Conservation (phyloP, 148 eudicot species). For the Pharnaceum exiguum region DNA sequence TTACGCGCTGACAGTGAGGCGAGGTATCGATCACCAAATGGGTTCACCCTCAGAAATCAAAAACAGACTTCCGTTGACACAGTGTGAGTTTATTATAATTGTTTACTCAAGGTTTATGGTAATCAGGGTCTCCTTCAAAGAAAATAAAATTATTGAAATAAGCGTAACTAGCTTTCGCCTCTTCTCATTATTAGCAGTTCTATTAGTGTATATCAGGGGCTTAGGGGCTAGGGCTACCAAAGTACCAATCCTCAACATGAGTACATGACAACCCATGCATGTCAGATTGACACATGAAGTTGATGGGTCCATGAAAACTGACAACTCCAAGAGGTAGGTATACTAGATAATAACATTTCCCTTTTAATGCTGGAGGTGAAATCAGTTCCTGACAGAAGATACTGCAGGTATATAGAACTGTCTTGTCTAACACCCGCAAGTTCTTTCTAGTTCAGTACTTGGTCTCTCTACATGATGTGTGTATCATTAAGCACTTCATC, state of each 20-base stretch:
- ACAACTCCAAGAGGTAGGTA: slow-evolving; percentile 5
- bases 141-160: too few relatives aligned
- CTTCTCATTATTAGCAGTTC: not conserved
- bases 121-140: too few relatives aligned
- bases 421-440: slow-evolving; percentile 1
- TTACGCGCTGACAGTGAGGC: too few relatives aligned
- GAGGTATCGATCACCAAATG: too few relatives aligned
- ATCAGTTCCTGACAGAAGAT: slow-evolving; percentile 14
- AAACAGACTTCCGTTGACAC: too few relatives aligned
- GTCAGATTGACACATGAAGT: slow-evolving; percentile 9
- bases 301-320: slow-evolving; percentile 10
- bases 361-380: slow-evolving; percentile 6
- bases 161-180: not conserved
- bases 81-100: too few relatives aligned
- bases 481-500: not conserved
- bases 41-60: too few relatives aligned
- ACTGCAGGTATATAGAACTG: slow-evolving; percentile 7
- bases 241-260: not conserved
- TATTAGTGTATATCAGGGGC: not conserved
- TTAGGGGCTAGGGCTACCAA: not conserved
- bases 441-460: slow-evolving; percentile 1
- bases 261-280: slow-evolving; percentile 15
- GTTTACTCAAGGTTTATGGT: too few relatives aligned
- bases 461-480: not conserved
- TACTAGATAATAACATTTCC: slow-evolving; percentile 8